A percentile compares a stretch with the other conserved stretches of the same genome.
phyloP scores from a whole-genome alignment of 345 rosid species.

The Cardamine occulta region DNA sequence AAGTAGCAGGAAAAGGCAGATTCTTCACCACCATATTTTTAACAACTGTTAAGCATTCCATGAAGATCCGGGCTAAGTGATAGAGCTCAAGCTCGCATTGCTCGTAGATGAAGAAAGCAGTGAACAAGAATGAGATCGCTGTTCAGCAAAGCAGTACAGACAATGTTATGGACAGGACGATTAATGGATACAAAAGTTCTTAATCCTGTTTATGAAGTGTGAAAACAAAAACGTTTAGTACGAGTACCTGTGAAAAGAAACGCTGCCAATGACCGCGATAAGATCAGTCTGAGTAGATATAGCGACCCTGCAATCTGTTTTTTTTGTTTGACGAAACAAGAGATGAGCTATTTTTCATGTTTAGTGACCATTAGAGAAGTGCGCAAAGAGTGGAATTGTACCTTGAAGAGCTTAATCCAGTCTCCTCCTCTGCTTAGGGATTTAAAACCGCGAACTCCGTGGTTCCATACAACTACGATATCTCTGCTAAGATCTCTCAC shows the following conservation, averaged over 20 bases:
- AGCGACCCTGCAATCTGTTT: conserved; percentile 55
- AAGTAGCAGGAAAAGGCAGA: conserved; percentile 36
- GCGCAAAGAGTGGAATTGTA: conserved; percentile 29
- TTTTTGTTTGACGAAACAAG: not conserved
- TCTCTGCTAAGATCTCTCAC: conserved; percentile 54
- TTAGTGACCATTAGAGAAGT: conserved; percentile 8
- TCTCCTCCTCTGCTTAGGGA: conserved; percentile 66
- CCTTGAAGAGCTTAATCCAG: conserved; percentile 71
- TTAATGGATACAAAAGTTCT: not conserved
- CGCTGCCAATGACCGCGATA: conserved; percentile 49
- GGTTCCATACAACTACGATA: conserved; percentile 62
- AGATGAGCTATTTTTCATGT: not conserved
- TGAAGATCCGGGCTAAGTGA: conserved; percentile 48
- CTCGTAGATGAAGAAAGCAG: conserved; percentile 77
- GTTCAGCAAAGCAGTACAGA: conserved; percentile 39
- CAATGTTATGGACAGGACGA: conserved; percentile 31
- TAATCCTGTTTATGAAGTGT: not conserved
- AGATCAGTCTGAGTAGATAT: conserved; percentile 51
- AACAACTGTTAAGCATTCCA: conserved; percentile 31
- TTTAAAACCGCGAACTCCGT: conserved; percentile 43
- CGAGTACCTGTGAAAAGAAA: conserved; percentile 56
- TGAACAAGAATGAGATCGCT: conserved; percentile 72
- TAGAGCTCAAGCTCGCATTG: conserved; percentile 76
- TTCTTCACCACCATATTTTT: conserved; percentile 37
- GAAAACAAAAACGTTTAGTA: conserved; percentile 32